Evolutionary conservation across 192 early-diverging fungal species (phyloP).

Genomic region (Coemansia biformis): DNA sequence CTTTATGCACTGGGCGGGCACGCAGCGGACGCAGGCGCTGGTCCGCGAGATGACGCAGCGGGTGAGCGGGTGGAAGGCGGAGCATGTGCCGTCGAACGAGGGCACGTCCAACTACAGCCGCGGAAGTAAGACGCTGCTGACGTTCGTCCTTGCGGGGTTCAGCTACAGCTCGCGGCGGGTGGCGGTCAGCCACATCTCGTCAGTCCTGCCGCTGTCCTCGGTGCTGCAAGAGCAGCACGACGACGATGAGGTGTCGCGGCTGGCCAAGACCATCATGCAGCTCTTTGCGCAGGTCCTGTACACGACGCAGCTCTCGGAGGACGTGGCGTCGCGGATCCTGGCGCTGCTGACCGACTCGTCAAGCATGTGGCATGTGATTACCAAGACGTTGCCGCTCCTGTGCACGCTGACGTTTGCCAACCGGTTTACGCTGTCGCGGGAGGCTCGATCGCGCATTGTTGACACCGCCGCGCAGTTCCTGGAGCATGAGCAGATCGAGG

Average conservation of each 20-base stretch:
- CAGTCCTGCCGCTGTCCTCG: conserved; percentile 27
- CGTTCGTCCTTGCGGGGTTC: conserved; percentile 26
- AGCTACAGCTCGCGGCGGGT: conserved; percentile 25
- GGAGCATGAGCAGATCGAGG: conserved; percentile 85
- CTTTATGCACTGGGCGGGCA: conserved; percentile 44
- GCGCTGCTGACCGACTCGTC: conserved; percentile 36
- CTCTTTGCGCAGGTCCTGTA: conserved; percentile 39
- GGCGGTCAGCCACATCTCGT: conserved; percentile 23
- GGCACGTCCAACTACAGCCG: conserved; percentile 46
- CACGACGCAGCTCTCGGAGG: conserved; percentile 22
- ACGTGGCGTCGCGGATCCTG: conserved; percentile 26
- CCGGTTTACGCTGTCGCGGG: conserved; percentile 61
- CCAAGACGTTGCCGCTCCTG: conserved; percentile 72
- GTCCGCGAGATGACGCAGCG: conserved; percentile 20
- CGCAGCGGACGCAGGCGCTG: conserved; percentile 20
- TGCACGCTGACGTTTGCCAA: conserved; percentile 87
- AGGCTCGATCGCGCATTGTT: conserved; percentile 58
- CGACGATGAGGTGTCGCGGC: conserved; percentile 31
- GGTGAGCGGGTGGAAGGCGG: conserved; percentile 31
- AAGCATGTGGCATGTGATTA: conserved; percentile 71
- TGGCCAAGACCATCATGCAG: conserved; percentile 30
- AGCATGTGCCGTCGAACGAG: conserved; percentile 40
- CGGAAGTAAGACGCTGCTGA: conserved; percentile 45
- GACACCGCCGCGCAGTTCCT: conserved; percentile 65
- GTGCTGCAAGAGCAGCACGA: conserved; percentile 43